Conservation (phyloP, 2,329 filamentous ascomycete genomes). For the Whalleya microplaca region DNA sequence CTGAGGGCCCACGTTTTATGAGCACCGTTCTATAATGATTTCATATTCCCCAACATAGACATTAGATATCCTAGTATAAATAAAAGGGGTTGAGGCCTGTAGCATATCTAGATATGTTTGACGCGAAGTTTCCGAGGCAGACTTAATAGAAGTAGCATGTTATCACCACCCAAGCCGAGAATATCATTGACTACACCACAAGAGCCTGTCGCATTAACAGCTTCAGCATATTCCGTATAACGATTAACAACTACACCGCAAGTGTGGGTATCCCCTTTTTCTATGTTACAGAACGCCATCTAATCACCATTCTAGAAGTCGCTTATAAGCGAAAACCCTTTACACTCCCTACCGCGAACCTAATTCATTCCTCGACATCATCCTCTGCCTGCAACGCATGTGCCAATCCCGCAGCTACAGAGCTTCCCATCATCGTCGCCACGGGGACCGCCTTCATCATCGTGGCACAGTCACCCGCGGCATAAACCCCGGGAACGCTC, state of each 20-base stretch:
- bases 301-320: too few species aligned
- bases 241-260: too few species aligned
- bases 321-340: too few species aligned
- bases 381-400: constrained; percentile 30
- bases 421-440: constrained; percentile 33
- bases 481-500: constrained; percentile 55
- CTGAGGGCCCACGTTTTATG: background rate
- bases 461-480: constrained; percentile 53
- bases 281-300: too few species aligned
- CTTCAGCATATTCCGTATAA: too few species aligned
- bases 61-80: too few species aligned
- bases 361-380: constrained; percentile 22
- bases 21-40: background rate
- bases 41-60: background rate
- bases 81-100: too few species aligned
- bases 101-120: too few species aligned
- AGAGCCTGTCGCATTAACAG: too few species aligned
- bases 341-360: background rate
- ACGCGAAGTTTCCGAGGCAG: background rate
- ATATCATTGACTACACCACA: too few species aligned
- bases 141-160: background rate
- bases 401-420: constrained; percentile 26
- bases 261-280: too few species aligned
- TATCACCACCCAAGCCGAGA: too few species aligned
- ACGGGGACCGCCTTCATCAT: constrained; percentile 30